These are phyloP conservation scores for Catenaria anguillulae DNA, from an alignment of 371 early-diverging fungal genomes.

Conservation along the genomic window DNA sequence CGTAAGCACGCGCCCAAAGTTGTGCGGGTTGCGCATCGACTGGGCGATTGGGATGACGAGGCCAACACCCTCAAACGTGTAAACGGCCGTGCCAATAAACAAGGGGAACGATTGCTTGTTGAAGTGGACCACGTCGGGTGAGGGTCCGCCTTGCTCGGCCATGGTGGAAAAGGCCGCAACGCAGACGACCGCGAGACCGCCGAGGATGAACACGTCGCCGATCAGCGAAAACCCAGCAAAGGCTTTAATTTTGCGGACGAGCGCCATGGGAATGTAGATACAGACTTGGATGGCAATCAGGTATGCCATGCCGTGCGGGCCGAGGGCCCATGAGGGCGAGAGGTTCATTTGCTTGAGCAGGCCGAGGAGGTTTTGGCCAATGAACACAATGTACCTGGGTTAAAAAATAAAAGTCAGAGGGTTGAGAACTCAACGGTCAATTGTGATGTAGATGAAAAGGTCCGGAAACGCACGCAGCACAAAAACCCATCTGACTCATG, in stretches of 20 bases:
- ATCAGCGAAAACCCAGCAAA: constrained; percentile 64
- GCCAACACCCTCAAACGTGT: constrained; percentile 84
- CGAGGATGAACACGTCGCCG: constrained; percentile 75
- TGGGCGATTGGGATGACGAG: constrained; percentile 36
- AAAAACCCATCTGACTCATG: constrained; percentile 56
- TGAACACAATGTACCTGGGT: constrained; percentile 63
- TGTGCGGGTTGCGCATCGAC: constrained; percentile 37
- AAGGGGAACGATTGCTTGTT: constrained; percentile 54
- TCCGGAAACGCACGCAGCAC: constrained; percentile 26
- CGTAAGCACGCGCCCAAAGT: constrained; percentile 52
- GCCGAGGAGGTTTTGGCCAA: constrained; percentile 59
- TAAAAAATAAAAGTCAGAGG: too few species aligned
- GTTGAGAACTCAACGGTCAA: too few species aligned
- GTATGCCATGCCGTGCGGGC: constrained; percentile 24
- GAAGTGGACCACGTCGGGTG: constrained; percentile 23
- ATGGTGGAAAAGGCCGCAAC: constrained; percentile 11
- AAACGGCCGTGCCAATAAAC: constrained; percentile 77
- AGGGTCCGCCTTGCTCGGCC: not conserved
- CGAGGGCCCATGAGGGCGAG: too few species aligned
- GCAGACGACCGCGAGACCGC: constrained; percentile 38
- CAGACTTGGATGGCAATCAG: constrained; percentile 53
- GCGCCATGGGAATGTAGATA: constrained; percentile 61
- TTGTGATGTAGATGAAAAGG: too few species aligned
- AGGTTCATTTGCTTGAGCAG: constrained; percentile 18
- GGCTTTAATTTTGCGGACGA: constrained; percentile 72